These are phyloP conservation scores for Allomyces arbusculus DNA, from an alignment of 192 early-diverging fungal species.

Conservation along the genomic window DNA sequence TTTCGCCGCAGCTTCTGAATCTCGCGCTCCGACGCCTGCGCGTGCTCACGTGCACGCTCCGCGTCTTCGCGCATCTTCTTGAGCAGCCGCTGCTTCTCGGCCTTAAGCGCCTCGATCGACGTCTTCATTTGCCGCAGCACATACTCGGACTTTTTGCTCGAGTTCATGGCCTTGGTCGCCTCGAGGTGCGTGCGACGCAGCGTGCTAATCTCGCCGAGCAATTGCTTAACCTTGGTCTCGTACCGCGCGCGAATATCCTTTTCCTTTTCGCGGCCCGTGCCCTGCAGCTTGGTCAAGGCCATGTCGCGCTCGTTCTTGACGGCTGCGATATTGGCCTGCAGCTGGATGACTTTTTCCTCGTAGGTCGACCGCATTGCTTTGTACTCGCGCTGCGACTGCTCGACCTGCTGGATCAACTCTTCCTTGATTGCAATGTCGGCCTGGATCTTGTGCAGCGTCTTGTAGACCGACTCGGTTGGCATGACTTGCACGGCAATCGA, in stretches of 20 bases:
- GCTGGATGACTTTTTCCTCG: slow-evolving; percentile 40
- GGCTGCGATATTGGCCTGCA: slow-evolving; percentile 34
- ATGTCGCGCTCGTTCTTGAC: slow-evolving; percentile 38
- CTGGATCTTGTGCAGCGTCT: slow-evolving; percentile 36
- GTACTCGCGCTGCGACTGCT: slow-evolving; percentile 31
- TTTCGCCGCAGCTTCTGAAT: slow-evolving; percentile 34
- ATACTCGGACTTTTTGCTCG: slow-evolving; percentile 29
- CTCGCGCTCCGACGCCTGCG: slow-evolving; percentile 28
- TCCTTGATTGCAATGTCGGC: slow-evolving; percentile 36
- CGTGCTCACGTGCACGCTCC: slow-evolving; percentile 33
- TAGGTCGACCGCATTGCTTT: slow-evolving; percentile 36
- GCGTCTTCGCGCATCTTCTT: slow-evolving; percentile 52
- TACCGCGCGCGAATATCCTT: slow-evolving; percentile 15
- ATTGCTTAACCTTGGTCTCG: slow-evolving; percentile 32
- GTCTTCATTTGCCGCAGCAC: slow-evolving; percentile 36
- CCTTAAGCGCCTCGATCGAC: slow-evolving; percentile 48
- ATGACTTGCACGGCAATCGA: not conserved
- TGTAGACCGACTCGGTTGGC: slow-evolving; percentile 3
- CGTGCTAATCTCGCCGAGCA: slow-evolving; percentile 27
- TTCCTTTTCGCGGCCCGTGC: slow-evolving; percentile 17
- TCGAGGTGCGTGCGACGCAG: slow-evolving; percentile 32
- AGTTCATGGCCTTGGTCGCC: slow-evolving; percentile 23
- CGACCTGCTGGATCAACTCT: slow-evolving; percentile 32
- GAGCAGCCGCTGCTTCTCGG: slow-evolving; percentile 53
- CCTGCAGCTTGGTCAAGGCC: slow-evolving; percentile 32